Evolutionary conservation across 2,329 filamentous ascomycete genomes (phyloP), one percentile per base, ranked within the genome.

Genomic region (Trichoderma endophyticum): DNA sequence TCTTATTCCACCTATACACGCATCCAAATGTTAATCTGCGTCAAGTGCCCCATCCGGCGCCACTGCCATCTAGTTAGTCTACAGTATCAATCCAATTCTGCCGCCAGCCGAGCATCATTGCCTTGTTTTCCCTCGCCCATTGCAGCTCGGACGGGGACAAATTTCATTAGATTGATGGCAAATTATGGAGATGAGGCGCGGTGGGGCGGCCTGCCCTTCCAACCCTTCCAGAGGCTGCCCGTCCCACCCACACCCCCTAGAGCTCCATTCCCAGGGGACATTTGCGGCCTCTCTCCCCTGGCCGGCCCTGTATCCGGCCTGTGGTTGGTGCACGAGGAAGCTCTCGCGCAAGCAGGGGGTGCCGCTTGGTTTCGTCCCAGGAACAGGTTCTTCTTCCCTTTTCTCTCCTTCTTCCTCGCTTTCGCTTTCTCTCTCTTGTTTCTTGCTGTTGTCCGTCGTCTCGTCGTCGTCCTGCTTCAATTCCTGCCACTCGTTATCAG

Each of bases 401-500:
- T 65, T 54, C 43, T 77, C 75, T 34, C 30, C 57, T 60, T 60
- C 57, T 60, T 60, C 57, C 21, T 21, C 21, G 21, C 21, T 21
- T 21, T 60, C 57, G 57, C 57, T 21, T 60, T 60, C 30, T 60
- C 73, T 77, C 75, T 74, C 74, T 73, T 63, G 39, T 43, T n/a
- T 43, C 39, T 73, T 69, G 69, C 72, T 63, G 69, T 71, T 69
- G 69, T 71, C 69, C 63, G 69, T 71, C 72, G 69, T 71, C 69
- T 70, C 64, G 60, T 71, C 69, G 39, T 70, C 72, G 63, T 73
- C 72, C 69, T 63, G 68, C 74, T 81, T 82, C 77, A 75, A 77
- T 82, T 82, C 79, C 75, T 74, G 79, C 78, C 81, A 73, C 79
- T 82, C 81, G 80, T 82, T 82, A 77, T 76, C 76, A 78, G 75